Evolutionary conservation across 139 green algal genomes (phyloP), one percentile per base, ranked within the genome.

Genomic region (Chlamydomonas sp.): DNA sequence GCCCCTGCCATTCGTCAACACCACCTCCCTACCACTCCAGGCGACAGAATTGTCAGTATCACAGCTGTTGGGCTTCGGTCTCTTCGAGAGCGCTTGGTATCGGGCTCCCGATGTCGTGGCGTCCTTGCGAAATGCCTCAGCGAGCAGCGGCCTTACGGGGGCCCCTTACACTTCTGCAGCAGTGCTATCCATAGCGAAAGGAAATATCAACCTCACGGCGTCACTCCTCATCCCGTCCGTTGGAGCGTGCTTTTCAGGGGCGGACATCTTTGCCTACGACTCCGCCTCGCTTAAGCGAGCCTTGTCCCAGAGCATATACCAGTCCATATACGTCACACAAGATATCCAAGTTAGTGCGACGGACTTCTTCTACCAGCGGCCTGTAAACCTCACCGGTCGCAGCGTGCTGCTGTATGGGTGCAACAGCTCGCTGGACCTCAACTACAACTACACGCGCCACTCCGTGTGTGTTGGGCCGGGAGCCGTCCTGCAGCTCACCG

Each of bases 361-460:
- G 1, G 84, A 88, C 75, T 88, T 88, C 75, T 78, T 4, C 62
- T 88, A 31, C 75, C 67, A 57, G 20, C 3, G 16, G 15, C 58
- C 64, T 9, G 57, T 78, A 2, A 88, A 83, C 74, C 60, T 88
- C 49, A 88, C 63, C 17, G 74, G 72, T 18, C 63, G 63, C 18
- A 57, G 17, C 58, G 61, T 88, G 58, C 3, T 9, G 31, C 16
- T 87, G 71, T 88, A 88, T 62, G 84, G 75, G 75, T 88, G 84
- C 63, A 15, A 17, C 15, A 88, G 75, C 3, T 8, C 3, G 0
- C 17, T 88, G 2, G 63, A 88, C 64, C 17, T 59, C 9, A 83
- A 83, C 84, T 69, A 78, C 62, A 89, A 89, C 78, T 75, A 57
- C 16, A 89, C 78, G 16, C 77, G 78, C 10, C 17, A 6, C 31